Evolutionary conservation across 495 filamentous ascomycete genomes (phyloP).

Genomic region (Aspergillus ostianus): DNA sequence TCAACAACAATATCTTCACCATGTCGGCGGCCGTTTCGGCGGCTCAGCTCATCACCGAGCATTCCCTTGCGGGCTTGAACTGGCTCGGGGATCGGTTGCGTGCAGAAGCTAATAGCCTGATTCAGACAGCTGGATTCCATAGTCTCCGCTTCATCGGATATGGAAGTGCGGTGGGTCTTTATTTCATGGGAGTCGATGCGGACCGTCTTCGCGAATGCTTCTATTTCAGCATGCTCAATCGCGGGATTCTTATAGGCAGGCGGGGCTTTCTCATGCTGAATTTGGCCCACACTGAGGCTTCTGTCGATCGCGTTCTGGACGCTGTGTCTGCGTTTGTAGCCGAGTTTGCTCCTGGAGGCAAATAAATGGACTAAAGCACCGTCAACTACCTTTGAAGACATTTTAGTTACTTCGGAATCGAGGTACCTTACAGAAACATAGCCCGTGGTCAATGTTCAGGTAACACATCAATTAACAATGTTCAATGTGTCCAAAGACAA

Average conservation of each 20-base stretch:
- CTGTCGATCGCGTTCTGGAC: slow-evolving; percentile 36
- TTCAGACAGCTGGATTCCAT: background rate
- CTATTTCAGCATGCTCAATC: background rate
- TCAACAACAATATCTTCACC: slow-evolving; percentile 66
- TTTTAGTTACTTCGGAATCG: too few relatives aligned
- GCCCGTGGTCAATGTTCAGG: too few relatives aligned
- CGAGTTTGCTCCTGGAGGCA: slow-evolving; percentile 1
- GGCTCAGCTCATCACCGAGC: slow-evolving; percentile 17
- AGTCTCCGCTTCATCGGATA: slow-evolving; percentile 1
- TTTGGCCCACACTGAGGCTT: slow-evolving; percentile 36
- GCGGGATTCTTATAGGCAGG: slow-evolving; percentile 44
- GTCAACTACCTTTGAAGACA: too few relatives aligned
- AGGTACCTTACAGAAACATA: too few relatives aligned
- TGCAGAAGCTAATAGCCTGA: background rate
- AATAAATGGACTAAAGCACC: too few relatives aligned
- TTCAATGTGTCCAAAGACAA: too few relatives aligned
- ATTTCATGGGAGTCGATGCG: background rate
- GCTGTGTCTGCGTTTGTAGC: slow-evolving; percentile 8
- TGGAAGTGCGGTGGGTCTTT: slow-evolving; percentile 1
- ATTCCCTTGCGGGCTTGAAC: slow-evolving; percentile 18
- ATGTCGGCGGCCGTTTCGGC: slow-evolving; percentile 46
- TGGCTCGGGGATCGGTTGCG: slow-evolving; percentile 16
- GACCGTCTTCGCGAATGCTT: background rate
- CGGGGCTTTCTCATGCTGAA: slow-evolving; percentile 43
- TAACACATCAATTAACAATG: too few relatives aligned